These are phyloP conservation scores for Corylus americana DNA, from an alignment of 306 rosid species.

Conservation along the genomic window DNA sequence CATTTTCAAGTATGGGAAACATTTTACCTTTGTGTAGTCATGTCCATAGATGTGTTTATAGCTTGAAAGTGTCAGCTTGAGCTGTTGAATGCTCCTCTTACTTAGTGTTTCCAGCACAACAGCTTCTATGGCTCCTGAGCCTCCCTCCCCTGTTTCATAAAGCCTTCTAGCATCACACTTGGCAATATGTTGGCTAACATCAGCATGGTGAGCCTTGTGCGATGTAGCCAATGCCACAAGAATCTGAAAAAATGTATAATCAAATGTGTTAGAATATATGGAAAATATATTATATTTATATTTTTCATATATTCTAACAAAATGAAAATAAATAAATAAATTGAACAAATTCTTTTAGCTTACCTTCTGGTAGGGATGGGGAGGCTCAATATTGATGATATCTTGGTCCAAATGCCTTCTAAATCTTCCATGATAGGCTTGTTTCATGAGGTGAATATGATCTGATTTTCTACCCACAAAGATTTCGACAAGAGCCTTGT, in stretches of 20 bases:
- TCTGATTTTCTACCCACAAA: slow-evolving; percentile 71
- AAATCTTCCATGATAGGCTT: slow-evolving; percentile 55
- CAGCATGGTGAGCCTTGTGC: slow-evolving; percentile 70
- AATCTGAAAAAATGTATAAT: slow-evolving; percentile 37
- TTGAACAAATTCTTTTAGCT: slow-evolving; percentile 13
- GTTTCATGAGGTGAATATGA: slow-evolving; percentile 59
- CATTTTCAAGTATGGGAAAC: not conserved
- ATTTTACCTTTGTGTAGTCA: slow-evolving; percentile 56
- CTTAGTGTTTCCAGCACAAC: slow-evolving; percentile 66
- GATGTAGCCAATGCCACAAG: slow-evolving; percentile 71
- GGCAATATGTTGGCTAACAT: slow-evolving; percentile 61
- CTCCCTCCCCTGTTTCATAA: slow-evolving; percentile 62
- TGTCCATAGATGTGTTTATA: slow-evolving; percentile 78
- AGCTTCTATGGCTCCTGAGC: slow-evolving; percentile 46
- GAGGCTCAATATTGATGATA: slow-evolving; percentile 64
- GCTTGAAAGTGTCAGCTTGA: slow-evolving; percentile 61
- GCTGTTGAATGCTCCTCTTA: slow-evolving; percentile 74
- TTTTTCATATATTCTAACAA: too few species aligned
- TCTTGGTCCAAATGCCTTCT: slow-evolving; percentile 62
- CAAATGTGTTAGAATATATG: too few species aligned
- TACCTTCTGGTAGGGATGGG: slow-evolving; percentile 71
- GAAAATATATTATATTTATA: too few species aligned
- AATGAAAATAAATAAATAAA: not conserved
- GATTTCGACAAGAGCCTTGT: slow-evolving; percentile 58
- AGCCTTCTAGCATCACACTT: slow-evolving; percentile 77